Evolutionary conservation across 1,284 basidiomycete species (phyloP).

Genomic region (Neolentinus lepideus): DNA sequence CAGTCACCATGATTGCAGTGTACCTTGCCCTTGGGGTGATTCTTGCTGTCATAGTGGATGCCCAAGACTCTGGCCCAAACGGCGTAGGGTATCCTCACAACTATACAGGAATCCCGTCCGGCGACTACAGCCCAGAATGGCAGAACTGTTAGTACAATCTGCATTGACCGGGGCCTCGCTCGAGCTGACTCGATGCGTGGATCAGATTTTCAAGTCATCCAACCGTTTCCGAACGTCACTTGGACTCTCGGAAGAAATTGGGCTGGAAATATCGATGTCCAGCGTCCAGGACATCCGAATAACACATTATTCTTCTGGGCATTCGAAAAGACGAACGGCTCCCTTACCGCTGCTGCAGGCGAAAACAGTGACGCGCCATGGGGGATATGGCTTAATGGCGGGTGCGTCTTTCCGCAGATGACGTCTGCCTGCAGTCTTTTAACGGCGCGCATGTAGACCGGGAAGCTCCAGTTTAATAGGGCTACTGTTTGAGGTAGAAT

Average conservation of each 20-base stretch:
- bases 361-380: slow-evolving; percentile 44
- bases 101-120: slow-evolving; percentile 11
- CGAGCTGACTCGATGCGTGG: background rate
- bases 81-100: slow-evolving; percentile 10
- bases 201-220: slow-evolving; percentile 17
- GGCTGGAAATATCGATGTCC: slow-evolving; percentile 63
- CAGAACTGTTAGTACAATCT: slow-evolving; percentile 19
- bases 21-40: background rate
- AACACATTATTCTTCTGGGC: slow-evolving; percentile 71
- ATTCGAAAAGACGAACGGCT: slow-evolving; percentile 54
- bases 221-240: slow-evolving; percentile 52
- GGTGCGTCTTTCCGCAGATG: slow-evolving; percentile 29
- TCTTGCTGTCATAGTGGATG: background rate
- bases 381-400: slow-evolving; percentile 74
- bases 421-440: background rate
- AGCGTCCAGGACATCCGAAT: slow-evolving; percentile 61
- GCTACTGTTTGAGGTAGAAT: slow-evolving; percentile 50
- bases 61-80: background rate
- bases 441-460: slow-evolving; percentile 32
- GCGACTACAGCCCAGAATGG: slow-evolving; percentile 21
- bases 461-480: slow-evolving; percentile 65
- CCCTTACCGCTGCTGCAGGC: slow-evolving; percentile 36
- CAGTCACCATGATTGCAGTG: background rate
- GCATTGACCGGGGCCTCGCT: too few species aligned
- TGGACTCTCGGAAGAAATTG: slow-evolving; percentile 49